Percentiles rank a stretch among this genome's conserved stretches.
These are phyloP conservation scores for Prunus davidiana DNA, from an alignment of 306 rosid genomes.

Conservation along the genomic window DNA sequence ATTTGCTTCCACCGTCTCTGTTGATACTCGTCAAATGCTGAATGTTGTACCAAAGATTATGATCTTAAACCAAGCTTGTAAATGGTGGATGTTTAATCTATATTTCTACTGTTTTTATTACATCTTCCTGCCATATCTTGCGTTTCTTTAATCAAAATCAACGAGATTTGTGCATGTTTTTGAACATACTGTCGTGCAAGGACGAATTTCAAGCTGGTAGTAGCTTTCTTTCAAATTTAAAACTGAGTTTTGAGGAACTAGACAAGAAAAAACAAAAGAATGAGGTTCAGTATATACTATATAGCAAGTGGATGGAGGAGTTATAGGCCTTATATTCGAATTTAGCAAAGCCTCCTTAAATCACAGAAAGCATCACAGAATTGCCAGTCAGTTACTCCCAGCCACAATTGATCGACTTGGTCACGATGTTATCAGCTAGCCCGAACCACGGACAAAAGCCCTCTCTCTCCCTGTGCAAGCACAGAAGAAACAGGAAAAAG, in stretches of 20 bases:
- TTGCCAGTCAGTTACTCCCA: slow-evolving; percentile 11
- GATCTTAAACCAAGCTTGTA: neutral
- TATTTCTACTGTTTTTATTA: too few relatives aligned
- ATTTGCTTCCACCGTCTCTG: too few relatives aligned
- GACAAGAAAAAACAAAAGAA: neutral
- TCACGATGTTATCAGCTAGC: slow-evolving; percentile 33
- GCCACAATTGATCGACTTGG: slow-evolving; percentile 27
- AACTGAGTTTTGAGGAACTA: neutral
- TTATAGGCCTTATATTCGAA: neutral
- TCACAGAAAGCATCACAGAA: neutral
- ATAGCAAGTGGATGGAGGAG: neutral
- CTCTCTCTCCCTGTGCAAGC: slow-evolving; percentile 59
- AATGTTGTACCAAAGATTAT: neutral
- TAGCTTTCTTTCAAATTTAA: neutral
- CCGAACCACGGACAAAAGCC: slow-evolving; percentile 24
- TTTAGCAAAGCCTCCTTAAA: neutral
- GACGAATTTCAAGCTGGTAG: neutral
- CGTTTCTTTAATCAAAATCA: neutral
- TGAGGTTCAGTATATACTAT: neutral
- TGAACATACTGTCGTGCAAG: neutral
- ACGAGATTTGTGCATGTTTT: neutral
- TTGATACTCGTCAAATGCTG: too few relatives aligned
- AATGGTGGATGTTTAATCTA: too few relatives aligned
- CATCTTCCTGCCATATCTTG: neutral
- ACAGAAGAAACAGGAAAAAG: slow-evolving; percentile 35